Conservation (phyloP, 2,329 filamentous ascomycete genomes). For the Diaporthe citriasiana region DNA sequence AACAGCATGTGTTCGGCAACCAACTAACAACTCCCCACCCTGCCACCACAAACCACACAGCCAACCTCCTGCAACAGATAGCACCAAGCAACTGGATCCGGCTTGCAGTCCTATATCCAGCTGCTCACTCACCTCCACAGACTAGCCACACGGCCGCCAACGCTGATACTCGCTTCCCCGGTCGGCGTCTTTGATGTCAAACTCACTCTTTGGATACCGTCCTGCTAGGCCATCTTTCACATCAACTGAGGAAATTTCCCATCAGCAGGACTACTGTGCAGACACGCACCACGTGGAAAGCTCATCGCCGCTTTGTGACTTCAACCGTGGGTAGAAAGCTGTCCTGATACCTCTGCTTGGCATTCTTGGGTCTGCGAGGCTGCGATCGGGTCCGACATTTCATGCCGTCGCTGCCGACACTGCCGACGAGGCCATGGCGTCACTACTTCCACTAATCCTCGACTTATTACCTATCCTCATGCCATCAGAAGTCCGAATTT, state of each 20-base stretch:
- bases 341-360: neutral
- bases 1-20: no score
- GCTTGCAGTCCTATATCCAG: no score
- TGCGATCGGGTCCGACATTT: neutral
- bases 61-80: neutral
- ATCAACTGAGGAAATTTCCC: no score
- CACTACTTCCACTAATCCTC: constrained; percentile 68
- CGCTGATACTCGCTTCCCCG: no score
- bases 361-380: neutral
- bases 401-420: neutral
- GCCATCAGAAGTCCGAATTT: constrained; percentile 70
- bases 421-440: constrained; percentile 57
- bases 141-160: no score
- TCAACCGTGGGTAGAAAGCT: neutral
- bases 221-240: no score
- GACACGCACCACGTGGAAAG: no score
- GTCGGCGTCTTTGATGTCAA: no score
- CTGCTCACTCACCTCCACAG: no score
- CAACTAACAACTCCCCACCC: no score
- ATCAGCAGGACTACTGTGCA: neutral
- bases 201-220: no score
- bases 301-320: no score
- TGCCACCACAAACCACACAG: neutral
- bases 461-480: constrained; percentile 73
- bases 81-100: neutral